Conservation (phyloP, 1,284 basidiomycete genomes). For the Flammula alnicola region DNA sequence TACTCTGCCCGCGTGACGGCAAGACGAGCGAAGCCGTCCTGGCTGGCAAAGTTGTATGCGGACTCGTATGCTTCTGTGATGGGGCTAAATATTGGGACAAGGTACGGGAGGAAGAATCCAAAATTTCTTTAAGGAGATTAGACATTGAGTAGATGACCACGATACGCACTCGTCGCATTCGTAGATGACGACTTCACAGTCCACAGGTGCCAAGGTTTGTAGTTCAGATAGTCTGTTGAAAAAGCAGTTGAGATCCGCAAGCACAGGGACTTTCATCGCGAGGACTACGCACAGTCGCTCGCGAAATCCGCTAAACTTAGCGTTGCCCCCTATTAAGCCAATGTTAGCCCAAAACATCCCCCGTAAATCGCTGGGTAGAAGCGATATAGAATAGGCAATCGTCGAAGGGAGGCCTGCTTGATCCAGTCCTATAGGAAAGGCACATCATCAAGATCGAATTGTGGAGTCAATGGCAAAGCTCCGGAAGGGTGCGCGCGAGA, state of each 20-base stretch:
- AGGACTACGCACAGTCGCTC: conserved; percentile 68
- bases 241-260: no score
- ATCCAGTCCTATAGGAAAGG: conserved; percentile 62
- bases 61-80: conserved; percentile 74
- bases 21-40: conserved; percentile 51
- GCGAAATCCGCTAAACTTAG: conserved; percentile 76
- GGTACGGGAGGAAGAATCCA: conserved; percentile 8
- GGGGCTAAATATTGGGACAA: conserved; percentile 52
- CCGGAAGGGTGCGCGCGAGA: no score
- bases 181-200: conserved; percentile 75
- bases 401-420: conserved; percentile 81
- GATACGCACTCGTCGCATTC: conserved; percentile 71
- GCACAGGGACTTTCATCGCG: no score
- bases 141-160: conserved; percentile 2
- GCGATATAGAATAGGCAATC: conserved; percentile 75
- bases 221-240: conserved; percentile 65
- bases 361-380: conserved; percentile 77
- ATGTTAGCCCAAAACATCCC: conserved; percentile 98
- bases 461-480: no score
- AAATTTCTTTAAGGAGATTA: background rate
- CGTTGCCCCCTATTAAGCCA: conserved; percentile 85
- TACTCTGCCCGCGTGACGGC: conserved; percentile 82
- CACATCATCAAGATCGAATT: background rate
- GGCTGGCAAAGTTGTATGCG: conserved; percentile 62
- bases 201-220: conserved; percentile 77